Evolutionary conservation across 345 rosid genomes (phyloP).

Genomic region (Salix suchowensis): DNA sequence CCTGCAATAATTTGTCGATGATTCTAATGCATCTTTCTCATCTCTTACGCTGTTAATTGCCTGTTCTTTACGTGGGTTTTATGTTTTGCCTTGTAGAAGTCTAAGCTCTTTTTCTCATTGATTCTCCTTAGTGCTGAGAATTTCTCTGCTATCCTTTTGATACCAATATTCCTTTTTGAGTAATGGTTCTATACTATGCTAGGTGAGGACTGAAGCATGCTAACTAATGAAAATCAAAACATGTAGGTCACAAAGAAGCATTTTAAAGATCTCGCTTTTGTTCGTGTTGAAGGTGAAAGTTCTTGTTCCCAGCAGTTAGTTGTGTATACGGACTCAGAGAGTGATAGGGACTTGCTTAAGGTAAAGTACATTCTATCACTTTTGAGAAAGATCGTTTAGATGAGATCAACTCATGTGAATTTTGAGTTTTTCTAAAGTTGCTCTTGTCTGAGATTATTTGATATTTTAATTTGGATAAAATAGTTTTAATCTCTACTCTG

Average conservation of each 20-base stretch:
- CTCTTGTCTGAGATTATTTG: background rate
- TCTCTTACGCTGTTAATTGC: too few species aligned
- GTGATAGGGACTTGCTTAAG: constrained; percentile 56
- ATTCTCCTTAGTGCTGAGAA: too few species aligned
- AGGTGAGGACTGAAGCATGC: background rate
- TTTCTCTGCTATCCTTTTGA: too few species aligned
- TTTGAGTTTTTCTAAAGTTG: constrained; percentile 2
- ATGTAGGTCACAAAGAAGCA: constrained; percentile 57
- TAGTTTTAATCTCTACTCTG: too few species aligned
- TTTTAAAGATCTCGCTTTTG: constrained; percentile 67
- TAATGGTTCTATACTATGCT: too few species aligned
- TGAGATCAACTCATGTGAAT: background rate
- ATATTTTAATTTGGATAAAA: background rate
- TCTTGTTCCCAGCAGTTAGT: constrained; percentile 41
- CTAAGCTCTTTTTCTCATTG: too few species aligned
- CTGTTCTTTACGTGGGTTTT: too few species aligned
- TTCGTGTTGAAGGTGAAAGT: constrained; percentile 35
- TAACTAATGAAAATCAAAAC: background rate
- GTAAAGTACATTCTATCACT: constrained; percentile 36
- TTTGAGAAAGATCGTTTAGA: background rate
- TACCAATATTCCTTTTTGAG: too few species aligned
- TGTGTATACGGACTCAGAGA: constrained; percentile 63
- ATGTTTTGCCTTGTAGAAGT: too few species aligned
- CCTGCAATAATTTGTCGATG: too few species aligned
- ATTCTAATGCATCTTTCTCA: too few species aligned